These are phyloP conservation scores for Trichoderma koningii DNA, from an alignment of 2,329 filamentous ascomycete species.

Conservation along the genomic window DNA sequence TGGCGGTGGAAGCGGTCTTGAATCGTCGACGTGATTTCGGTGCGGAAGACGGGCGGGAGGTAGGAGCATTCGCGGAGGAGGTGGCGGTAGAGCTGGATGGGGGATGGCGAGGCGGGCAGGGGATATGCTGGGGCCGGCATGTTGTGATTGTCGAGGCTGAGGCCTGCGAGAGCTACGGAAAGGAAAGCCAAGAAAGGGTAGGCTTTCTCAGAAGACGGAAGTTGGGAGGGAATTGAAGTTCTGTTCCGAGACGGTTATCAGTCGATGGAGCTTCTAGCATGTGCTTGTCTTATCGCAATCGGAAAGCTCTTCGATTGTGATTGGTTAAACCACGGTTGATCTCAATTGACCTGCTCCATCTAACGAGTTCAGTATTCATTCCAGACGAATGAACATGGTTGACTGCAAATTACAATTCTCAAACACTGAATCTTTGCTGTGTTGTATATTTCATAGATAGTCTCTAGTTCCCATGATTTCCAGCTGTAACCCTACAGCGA, in stretches of 20 bases:
- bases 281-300: neutral
- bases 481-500: neutral
- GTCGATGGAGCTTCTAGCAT: neutral
- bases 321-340: conserved; percentile 7
- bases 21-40: conserved; percentile 48
- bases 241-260: neutral
- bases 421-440: neutral
- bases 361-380: no score
- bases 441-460: neutral
- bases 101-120: conserved; percentile 34
- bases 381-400: no score
- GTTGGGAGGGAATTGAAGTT: neutral
- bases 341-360: neutral
- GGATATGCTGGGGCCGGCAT: conserved; percentile 38
- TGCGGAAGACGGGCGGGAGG: conserved; percentile 55
- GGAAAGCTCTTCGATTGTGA: neutral
- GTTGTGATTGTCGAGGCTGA: neutral
- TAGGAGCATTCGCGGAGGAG: conserved; percentile 64
- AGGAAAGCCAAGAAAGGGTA: neutral
- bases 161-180: neutral
- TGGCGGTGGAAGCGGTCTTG: conserved; percentile 50
- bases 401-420: neutral
- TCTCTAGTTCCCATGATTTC: neutral
- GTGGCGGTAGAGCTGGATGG: conserved; percentile 55
- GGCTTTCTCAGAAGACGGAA: neutral